phyloP scores from a whole-genome alignment of 257 asterid species.

The Solanum chmielewskii region DNA sequence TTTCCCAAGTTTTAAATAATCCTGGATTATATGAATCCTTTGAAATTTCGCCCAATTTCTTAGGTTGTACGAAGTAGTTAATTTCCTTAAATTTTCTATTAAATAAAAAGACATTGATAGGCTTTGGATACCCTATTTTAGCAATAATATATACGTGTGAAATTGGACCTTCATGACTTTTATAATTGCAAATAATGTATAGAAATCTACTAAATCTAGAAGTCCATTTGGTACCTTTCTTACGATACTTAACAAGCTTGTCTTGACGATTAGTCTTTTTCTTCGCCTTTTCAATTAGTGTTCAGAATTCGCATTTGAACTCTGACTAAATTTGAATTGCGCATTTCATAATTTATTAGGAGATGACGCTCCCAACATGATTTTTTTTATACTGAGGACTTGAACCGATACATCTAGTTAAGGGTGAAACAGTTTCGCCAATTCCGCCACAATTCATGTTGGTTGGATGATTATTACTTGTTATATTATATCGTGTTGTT shows the following conservation, averaged over 20 bases:
- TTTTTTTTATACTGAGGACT: too few relatives aligned
- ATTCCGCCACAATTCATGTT: neutral
- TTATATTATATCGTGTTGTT: too few relatives aligned
- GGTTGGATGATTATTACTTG: neutral
- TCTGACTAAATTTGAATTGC: too few relatives aligned
- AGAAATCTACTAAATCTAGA: neutral
- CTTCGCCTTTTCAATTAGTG: neutral
- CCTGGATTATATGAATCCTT: neutral
- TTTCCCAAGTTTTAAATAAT: neutral
- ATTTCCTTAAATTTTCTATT: neutral
- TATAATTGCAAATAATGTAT: neutral
- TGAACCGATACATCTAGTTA: neutral
- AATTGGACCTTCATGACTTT: neutral
- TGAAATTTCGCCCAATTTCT: neutral
- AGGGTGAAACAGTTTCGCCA: neutral
- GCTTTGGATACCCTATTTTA: neutral
- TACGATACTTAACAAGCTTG: neutral
- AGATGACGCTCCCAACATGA: accelerated
- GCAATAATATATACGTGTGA: neutral
- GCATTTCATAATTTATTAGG: accelerated
- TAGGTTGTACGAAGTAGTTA: neutral
- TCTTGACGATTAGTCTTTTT: neutral
- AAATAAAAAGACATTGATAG: neutral
- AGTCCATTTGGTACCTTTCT: neutral
- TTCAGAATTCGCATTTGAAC: accelerated